These are phyloP conservation scores for Pseudogymnoascus sp. DNA, from an alignment of 2,329 filamentous ascomycete species.

Conservation along the genomic window DNA sequence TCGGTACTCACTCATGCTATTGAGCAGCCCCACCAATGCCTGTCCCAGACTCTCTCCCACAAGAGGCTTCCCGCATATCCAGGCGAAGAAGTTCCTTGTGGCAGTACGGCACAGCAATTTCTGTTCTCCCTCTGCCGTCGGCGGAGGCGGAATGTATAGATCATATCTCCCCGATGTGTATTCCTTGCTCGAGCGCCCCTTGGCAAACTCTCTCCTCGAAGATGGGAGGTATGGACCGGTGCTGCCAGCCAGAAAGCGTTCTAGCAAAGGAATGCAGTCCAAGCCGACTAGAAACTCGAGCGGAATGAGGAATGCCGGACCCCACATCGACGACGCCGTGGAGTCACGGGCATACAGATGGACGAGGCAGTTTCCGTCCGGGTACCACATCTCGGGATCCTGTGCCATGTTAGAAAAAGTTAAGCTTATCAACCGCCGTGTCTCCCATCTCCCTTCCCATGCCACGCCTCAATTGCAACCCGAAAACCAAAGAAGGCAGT, in stretches of 20 bases:
- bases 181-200: background rate
- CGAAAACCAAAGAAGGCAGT: background rate
- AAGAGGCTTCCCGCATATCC: slow-evolving; percentile 54
- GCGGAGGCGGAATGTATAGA: slow-evolving; percentile 62
- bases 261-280: slow-evolving; percentile 53
- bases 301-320: slow-evolving; percentile 60
- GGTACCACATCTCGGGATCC: slow-evolving; percentile 66
- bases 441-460: background rate
- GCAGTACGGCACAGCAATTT: slow-evolving; percentile 57
- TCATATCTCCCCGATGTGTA: slow-evolving; percentile 33
- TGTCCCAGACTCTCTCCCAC: slow-evolving; percentile 60
- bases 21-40: slow-evolving; percentile 56
- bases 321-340: slow-evolving; percentile 44
- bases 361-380: slow-evolving; percentile 60
- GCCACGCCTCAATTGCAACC: background rate
- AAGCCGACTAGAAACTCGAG: slow-evolving; percentile 48
- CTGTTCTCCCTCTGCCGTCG: slow-evolving; percentile 43
- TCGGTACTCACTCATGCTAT: slow-evolving; percentile 57
- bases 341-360: slow-evolving; percentile 58
- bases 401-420: slow-evolving; percentile 28
- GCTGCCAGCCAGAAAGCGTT: slow-evolving; percentile 36
- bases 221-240: background rate
- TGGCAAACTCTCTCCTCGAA: background rate
- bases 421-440: background rate
- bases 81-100: slow-evolving; percentile 70